Base-by-base conservation (phyloP, 1,284 basidiomycete genomes). In the Puccinia novopanici region DNA sequence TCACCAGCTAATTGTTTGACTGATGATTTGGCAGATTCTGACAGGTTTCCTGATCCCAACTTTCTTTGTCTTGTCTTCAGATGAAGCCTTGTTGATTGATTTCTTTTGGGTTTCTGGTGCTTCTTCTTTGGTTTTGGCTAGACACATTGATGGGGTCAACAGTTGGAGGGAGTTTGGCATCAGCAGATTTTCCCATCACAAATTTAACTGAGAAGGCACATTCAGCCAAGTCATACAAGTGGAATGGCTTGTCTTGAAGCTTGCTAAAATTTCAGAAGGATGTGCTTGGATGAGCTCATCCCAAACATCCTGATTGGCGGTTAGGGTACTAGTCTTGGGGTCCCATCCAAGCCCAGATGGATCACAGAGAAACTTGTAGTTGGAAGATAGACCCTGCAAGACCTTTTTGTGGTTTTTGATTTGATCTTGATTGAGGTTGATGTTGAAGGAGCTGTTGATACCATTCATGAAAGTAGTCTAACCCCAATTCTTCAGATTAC, bases 311-410 rank as follows among this genome's bases (percentile, higher is more conserved):
- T 3, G 13, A 67, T 67, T 17, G n/a, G 65, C 65, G 8, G 40
- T 67, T 5, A 67, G 40, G 5, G 17, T n/a, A 48, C 3, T 3
- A 15, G 22, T 22, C 9, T 67, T 19, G 3, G 9, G 3, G 19
- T 67, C 65, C 65, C 65, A 67, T 22, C 65, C 65, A 45, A 67
- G 45, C 2, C 61, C 61, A 13, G 34, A 40, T 40, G 37, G 30
- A 2, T 65, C 9, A 22, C 61, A 40, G 19, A 61, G 24, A 30
- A 61, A 61, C 19, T 61, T 61, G 57, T 61, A 61, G 24, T 61
- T 22, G 34, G n/a, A 61, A 24, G 3, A 61, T 8, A 27, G 6
- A 13, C 3, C 3, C 30, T 24, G 34, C 5, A 61, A 19, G 10
- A 37, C 10, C 4, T 61, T 61, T 19, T 61, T 61, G 10, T 61